These are phyloP conservation scores for Hymenoscyphus occultus DNA, from an alignment of 2,329 filamentous ascomycete genomes.

Conservation along the genomic window DNA sequence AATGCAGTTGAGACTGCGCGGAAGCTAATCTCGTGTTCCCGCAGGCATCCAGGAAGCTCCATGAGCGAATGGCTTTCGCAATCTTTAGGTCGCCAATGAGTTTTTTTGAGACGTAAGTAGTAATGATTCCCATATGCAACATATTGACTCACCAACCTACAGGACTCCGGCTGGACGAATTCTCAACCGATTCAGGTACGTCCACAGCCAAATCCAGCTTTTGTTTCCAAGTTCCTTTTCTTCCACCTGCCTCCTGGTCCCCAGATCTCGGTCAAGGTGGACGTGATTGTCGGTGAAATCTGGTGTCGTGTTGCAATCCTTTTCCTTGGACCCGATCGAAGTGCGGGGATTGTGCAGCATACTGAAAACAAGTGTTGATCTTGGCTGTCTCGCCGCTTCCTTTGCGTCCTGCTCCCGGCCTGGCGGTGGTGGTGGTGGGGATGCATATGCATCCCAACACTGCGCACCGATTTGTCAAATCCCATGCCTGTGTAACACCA, in stretches of 20 bases:
- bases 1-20: slow-evolving; percentile 15
- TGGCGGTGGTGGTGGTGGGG: neutral
- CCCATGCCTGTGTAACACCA: slow-evolving; percentile 22
- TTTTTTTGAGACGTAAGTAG: slow-evolving; percentile 78
- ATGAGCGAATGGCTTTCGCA: slow-evolving; percentile 94
- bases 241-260: slow-evolving; percentile 6
- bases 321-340: slow-evolving; percentile 15
- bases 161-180: slow-evolving; percentile 89
- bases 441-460: slow-evolving; percentile 19
- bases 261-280: slow-evolving; percentile 7
- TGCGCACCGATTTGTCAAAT: slow-evolving; percentile 22
- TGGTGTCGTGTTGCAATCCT: slow-evolving; percentile 12
- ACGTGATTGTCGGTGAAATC: slow-evolving; percentile 1
- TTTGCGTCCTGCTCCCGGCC: neutral
- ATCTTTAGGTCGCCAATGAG: slow-evolving; percentile 98
- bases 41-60: slow-evolving; percentile 87
- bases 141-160: slow-evolving; percentile 1
- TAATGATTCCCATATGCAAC: neutral
- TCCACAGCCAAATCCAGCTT: slow-evolving; percentile 20
- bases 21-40: slow-evolving; percentile 24
- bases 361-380: slow-evolving; percentile 2
- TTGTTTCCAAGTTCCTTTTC: neutral
- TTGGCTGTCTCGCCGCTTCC: slow-evolving; percentile 6
- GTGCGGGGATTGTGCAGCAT: slow-evolving; percentile 14
- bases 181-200: slow-evolving; percentile 86